These are phyloP conservation scores for Parathielavia appendiculata DNA, from an alignment of 495 filamentous ascomycete species.

Conservation along the genomic window DNA sequence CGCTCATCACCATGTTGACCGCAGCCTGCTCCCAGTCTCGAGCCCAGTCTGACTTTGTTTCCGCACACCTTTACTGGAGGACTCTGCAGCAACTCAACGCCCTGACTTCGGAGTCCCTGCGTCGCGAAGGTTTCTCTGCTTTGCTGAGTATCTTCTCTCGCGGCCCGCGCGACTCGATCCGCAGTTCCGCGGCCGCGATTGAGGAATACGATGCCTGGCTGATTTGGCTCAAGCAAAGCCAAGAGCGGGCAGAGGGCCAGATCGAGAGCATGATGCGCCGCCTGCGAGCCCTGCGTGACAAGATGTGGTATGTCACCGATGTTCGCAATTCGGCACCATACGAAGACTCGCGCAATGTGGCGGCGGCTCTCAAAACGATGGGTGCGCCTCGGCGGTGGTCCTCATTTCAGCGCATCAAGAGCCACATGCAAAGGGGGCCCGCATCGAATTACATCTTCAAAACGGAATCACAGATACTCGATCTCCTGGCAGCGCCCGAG, in stretches of 20 bases:
- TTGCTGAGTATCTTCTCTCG: constrained; percentile 67
- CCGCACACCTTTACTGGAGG: constrained; percentile 64
- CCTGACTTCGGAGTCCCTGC: constrained; percentile 57
- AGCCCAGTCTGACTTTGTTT: constrained; percentile 64
- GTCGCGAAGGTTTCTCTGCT: constrained; percentile 58
- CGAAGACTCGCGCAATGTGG: constrained; percentile 82
- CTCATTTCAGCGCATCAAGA: constrained; percentile 50
- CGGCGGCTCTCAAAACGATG: constrained; percentile 89
- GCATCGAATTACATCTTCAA: constrained; percentile 68
- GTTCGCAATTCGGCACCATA: constrained; percentile 87
- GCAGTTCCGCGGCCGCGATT: constrained; percentile 58
- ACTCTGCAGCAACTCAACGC: constrained; percentile 59
- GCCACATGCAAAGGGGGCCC: constrained; percentile 52
- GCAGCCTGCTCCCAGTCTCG: constrained; percentile 62
- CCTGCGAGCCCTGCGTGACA: constrained; percentile 69
- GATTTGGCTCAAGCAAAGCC: constrained; percentile 67
- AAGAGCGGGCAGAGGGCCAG: constrained; percentile 60
- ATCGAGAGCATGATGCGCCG: constrained; percentile 64
- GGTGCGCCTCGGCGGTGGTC: constrained; percentile 52
- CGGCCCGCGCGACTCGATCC: constrained; percentile 62
- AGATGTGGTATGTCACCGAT: constrained; percentile 99
- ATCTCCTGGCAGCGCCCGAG: constrained; percentile 73
- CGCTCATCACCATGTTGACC: constrained; percentile 63
- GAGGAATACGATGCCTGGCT: constrained; percentile 73
- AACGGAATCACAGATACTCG: constrained; percentile 80